Evolutionary conservation across 495 filamentous ascomycete genomes (phyloP).

Genomic region (Podospora pseudoanserina): DNA sequence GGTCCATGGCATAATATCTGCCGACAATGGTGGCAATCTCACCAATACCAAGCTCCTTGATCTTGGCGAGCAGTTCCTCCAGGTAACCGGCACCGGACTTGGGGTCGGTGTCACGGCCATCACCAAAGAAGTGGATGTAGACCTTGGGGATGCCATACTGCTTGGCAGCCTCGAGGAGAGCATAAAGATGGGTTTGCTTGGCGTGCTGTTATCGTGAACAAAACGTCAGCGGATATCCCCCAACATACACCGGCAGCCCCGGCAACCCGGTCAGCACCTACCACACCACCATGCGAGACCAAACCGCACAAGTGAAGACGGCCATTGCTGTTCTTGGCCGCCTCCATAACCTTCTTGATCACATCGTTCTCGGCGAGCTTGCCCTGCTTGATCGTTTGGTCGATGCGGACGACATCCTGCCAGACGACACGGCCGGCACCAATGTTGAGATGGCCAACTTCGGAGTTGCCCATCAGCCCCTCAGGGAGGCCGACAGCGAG

Average conservation of each 20-base stretch:
- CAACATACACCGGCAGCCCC: neutral
- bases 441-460: constrained; percentile 98
- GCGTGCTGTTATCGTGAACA: constrained; percentile 56
- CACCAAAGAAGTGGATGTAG: constrained; percentile 98
- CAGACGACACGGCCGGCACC: constrained; percentile 96
- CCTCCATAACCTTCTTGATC: constrained; percentile 70
- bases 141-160: constrained; percentile 81
- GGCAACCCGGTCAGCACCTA: constrained; percentile 33
- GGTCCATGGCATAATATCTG: constrained; percentile 98
- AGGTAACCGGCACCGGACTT: constrained; percentile 85
- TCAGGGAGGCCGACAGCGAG: constrained; percentile 93
- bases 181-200: constrained; percentile 88
- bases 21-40: constrained; percentile 92
- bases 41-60: constrained; percentile 79
- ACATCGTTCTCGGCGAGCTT: constrained; percentile 74
- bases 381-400: constrained; percentile 86
- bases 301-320: constrained; percentile 88
- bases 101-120: constrained; percentile 95
- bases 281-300: constrained; percentile 90
- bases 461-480: constrained; percentile 97
- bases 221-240: constrained; percentile 2
- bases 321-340: constrained; percentile 84
- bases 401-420: constrained; percentile 98
- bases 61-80: constrained; percentile 72
- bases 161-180: constrained; percentile 83